phyloP scores from a whole-genome alignment of 352 stramenopile species.

The Phytophthora kernoviae region DNA sequence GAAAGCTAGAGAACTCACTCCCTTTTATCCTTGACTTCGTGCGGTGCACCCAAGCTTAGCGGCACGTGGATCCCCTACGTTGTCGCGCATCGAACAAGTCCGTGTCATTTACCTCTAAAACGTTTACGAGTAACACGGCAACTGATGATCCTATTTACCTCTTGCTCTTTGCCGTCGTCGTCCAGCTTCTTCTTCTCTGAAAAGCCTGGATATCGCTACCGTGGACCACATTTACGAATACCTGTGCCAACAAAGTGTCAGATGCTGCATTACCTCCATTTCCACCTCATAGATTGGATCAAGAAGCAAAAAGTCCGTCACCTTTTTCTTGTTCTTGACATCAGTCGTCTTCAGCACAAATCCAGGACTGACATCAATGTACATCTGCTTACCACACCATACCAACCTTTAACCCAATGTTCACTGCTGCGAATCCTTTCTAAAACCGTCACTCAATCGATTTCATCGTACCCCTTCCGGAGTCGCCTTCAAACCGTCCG shows the following conservation, averaged over 20 bases:
- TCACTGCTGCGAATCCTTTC: not conserved
- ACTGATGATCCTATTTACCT: constrained; percentile 31
- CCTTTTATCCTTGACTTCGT: constrained; percentile 83
- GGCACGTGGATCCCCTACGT: constrained; percentile 83
- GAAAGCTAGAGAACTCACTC: constrained; percentile 61
- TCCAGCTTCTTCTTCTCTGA: constrained; percentile 82
- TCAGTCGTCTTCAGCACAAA: constrained; percentile 85
- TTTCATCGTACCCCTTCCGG: constrained; percentile 57
- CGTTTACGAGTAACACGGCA: not conserved
- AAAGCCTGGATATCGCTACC: constrained; percentile 77
- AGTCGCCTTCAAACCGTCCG: constrained; percentile 52
- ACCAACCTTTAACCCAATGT: not conserved
- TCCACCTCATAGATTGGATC: too few species aligned
- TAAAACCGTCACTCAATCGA: not conserved
- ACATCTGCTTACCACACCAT: constrained; percentile 37
- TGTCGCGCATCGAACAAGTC: not conserved
- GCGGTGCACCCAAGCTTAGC: constrained; percentile 66
- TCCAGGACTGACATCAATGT: constrained; percentile 76
- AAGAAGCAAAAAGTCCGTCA: constrained; percentile 31
- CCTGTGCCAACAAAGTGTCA: constrained; percentile 25
- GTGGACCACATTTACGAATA: constrained; percentile 83
- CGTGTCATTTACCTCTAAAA: not conserved
- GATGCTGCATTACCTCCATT: too few species aligned
- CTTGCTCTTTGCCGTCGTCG: constrained; percentile 74
- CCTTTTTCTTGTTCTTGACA: constrained; percentile 67